Evolutionary conservation across 805 yeast species (phyloP).

Genomic region (Starmerella apicola): DNA sequence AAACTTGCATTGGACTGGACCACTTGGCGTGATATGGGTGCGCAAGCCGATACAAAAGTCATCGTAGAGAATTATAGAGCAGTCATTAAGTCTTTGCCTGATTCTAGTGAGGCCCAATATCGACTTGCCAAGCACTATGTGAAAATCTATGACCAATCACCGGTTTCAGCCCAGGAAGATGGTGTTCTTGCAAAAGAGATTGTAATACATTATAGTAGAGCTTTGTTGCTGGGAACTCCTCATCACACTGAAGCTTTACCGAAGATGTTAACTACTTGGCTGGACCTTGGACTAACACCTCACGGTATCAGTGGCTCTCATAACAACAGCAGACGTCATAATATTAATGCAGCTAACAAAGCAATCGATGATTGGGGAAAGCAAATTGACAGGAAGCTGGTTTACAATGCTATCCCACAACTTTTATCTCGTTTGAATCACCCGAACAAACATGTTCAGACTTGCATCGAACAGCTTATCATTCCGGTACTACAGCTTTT

Average conservation of each 20-base stretch:
- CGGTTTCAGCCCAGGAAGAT: conserved; percentile 19
- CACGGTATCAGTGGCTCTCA: conserved; percentile 1
- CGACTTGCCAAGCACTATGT: conserved; percentile 68
- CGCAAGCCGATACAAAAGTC: conserved; percentile 63
- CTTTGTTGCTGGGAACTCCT: conserved; percentile 49
- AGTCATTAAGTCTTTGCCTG: conserved; percentile 41
- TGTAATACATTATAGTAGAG: conserved; percentile 43
- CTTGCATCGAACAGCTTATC: conserved; percentile 46
- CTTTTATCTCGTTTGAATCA: conserved; percentile 64
- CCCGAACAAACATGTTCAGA: conserved; percentile 42
- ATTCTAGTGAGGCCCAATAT: conserved; percentile 72
- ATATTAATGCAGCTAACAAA: conserved; percentile 7
- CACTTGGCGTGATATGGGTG: conserved; percentile 77
- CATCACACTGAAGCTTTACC: conserved; percentile 78
- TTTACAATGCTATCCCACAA: conserved; percentile 83
- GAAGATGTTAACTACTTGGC: conserved; percentile 55
- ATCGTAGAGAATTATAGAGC: conserved; percentile 57
- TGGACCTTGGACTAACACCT: conserved; percentile 41
- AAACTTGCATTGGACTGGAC: conserved; percentile 64
- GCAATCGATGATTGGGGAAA: conserved; percentile 14
- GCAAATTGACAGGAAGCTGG: conserved; percentile 5
- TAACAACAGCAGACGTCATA: conserved; percentile 5
- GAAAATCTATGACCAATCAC: conserved; percentile 46
- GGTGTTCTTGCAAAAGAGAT: conserved; percentile 43
- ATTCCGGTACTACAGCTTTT: conserved; percentile 46